Evolutionary conservation across 2,329 filamentous ascomycete species (phyloP), one percentile per base, ranked within the genome.

Genomic region (Zasmidium cellare): DNA sequence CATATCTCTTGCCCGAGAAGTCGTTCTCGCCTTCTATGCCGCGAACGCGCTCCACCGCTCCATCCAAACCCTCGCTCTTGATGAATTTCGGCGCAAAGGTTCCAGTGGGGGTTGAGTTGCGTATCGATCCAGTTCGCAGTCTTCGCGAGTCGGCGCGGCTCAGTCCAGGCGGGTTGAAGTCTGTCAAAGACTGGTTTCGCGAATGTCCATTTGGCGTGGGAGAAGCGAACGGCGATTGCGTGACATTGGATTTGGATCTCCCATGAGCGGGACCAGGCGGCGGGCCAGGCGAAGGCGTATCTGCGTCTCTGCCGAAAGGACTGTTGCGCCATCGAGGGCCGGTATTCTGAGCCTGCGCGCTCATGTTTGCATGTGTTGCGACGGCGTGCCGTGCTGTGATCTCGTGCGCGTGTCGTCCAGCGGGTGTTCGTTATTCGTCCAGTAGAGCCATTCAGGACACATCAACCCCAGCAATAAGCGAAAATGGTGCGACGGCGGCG

Each of bases 11-110:
- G 57, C 94, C 96, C 0, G 94, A 99, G 75, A 99, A 97, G 80
- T 99, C 94, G 74, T 97, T 97, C 72, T 97, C 93, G 62, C 94
- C 94, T 76, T 99, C 96, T 59, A 97, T 92, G 18, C 91, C 89
- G 19, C 81, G 79, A 25, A 86, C 80, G 60, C 77, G 75, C 59
- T 84, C 82, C 25, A 79, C 78, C 1, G 77, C 78, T 52, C 80
- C 80, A 65, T 86, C 82, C 74, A 90, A 79, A 64, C 92, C 90
- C 64, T 96, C 92, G 0, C 87, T 85, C 74, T 93, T 94, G 77
- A 99, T 97, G 75, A 99, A 99, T 9, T 91, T 90, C 2, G 93
- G 94, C 35, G 94, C 93, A 78, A 99, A 99, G 1, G 94, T 99
- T 64, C 85, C 89, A 0, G 89, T 90, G 6, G 85, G 82, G 1